phyloP scores from a whole-genome alignment of 768 basidiomycete species.

The Auricularia sp. region DNA sequence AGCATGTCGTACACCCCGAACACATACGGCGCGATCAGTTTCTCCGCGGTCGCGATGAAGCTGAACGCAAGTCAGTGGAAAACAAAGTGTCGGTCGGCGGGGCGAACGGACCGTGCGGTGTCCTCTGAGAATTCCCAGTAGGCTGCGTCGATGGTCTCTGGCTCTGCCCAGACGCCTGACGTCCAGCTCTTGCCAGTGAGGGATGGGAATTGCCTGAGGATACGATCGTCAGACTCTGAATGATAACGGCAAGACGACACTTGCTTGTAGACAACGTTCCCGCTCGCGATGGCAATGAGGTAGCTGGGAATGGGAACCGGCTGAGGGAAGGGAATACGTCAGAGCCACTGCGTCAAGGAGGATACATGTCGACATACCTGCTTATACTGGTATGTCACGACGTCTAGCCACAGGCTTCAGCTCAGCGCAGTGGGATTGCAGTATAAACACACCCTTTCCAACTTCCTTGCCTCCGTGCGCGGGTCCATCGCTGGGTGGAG shows the following conservation, averaged over 20 bases:
- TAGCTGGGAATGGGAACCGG: slow-evolving; percentile 82
- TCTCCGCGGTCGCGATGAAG: background rate
- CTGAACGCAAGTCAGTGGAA: background rate
- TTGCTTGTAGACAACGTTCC: slow-evolving; percentile 57
- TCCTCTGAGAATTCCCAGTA: slow-evolving; percentile 87
- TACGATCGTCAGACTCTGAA: too few species aligned
- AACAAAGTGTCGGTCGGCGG: background rate
- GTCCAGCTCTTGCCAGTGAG: slow-evolving; percentile 62
- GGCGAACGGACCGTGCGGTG: slow-evolving; percentile 41
- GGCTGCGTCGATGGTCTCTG: slow-evolving; percentile 61
- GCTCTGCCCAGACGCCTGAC: slow-evolving; percentile 87
- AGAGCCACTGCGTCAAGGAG: too few species aligned
- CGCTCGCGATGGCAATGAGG: slow-evolving; percentile 83
- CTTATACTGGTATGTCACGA: slow-evolving; percentile 63
- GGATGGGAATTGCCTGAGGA: slow-evolving; percentile 40
- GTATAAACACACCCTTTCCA: too few species aligned
- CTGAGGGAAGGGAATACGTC: slow-evolving; percentile 32
- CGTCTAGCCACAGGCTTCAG: too few species aligned
- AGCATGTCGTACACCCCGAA: slow-evolving; percentile 87
- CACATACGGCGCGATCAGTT: slow-evolving; percentile 59
- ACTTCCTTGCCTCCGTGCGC: slow-evolving; percentile 63
- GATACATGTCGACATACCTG: too few species aligned
- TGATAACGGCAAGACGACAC: background rate
- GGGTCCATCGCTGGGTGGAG: slow-evolving; percentile 61
- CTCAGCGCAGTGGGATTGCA: too few species aligned